A percentile compares a stretch with the other conserved stretches of the same genome.
phyloP scores from a whole-genome alignment of 2,329 filamentous ascomycete species.

The Pyricularia sp. region DNA sequence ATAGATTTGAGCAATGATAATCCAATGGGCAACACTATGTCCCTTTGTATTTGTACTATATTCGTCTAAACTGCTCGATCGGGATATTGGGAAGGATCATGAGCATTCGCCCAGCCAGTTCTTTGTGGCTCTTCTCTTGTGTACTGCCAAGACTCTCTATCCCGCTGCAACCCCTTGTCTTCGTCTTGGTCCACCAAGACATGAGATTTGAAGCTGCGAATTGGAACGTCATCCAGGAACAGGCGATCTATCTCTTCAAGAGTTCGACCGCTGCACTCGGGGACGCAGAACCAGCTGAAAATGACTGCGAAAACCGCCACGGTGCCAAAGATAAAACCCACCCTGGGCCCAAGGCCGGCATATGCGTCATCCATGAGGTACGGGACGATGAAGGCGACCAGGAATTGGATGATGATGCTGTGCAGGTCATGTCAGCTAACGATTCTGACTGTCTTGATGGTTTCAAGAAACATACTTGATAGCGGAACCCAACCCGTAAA shows the following conservation, averaged over 20 bases:
- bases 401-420: constrained; percentile 15
- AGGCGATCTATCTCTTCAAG: constrained; percentile 12
- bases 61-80: not conserved
- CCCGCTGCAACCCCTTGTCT: too few species aligned
- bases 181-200: too few species aligned
- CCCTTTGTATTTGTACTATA: not conserved
- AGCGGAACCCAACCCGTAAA: constrained; percentile 18
- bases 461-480: constrained; percentile 12
- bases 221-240: constrained; percentile 6
- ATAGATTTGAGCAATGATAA: not conserved
- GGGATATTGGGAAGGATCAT: too few species aligned
- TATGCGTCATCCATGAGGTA: constrained; percentile 8
- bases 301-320: not conserved
- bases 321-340: constrained; percentile 5
- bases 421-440: not conserved
- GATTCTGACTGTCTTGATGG: not conserved
- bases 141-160: not conserved
- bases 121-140: not conserved
- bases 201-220: not conserved
- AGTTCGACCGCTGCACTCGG: constrained; percentile 8
- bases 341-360: constrained; percentile 6
- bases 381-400: constrained; percentile 7
- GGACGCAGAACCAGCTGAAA: constrained; percentile 10
- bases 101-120: not conserved
- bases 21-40: not conserved